Percentiles rank a stretch among this genome's conserved stretches.
These are phyloP conservation scores for Acanthamoeba royreba DNA, from an alignment of 208 protist species.

Conservation along the genomic window DNA sequence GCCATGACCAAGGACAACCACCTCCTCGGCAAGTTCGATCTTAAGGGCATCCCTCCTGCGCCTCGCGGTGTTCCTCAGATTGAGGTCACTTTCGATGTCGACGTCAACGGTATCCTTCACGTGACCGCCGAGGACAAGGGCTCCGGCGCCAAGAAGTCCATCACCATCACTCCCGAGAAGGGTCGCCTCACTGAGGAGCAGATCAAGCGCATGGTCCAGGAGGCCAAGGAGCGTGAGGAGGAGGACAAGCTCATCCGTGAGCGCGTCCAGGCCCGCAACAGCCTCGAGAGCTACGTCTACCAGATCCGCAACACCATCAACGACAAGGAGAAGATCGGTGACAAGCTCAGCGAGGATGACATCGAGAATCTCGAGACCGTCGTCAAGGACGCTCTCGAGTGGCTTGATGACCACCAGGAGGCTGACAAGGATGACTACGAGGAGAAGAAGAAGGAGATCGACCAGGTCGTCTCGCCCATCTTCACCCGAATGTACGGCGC, in stretches of 20 bases:
- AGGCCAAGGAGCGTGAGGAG: too few relatives aligned
- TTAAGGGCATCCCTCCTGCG: slow-evolving; percentile 95
- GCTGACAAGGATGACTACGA: slow-evolving; percentile 80
- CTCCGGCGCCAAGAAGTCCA: slow-evolving; percentile 83
- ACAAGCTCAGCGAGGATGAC: slow-evolving; percentile 69
- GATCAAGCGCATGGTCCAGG: slow-evolving; percentile 83
- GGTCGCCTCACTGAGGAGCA: slow-evolving; percentile 88
- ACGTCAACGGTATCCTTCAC: too few relatives aligned
- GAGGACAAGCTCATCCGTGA: too few relatives aligned
- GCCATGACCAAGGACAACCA: slow-evolving; percentile 92
- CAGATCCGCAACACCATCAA: too few relatives aligned
- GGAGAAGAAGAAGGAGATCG: slow-evolving; percentile 73
- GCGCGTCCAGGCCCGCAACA: slow-evolving; percentile 82
- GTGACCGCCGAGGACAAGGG: slow-evolving; percentile 96
- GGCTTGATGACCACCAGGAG: slow-evolving; percentile 67
- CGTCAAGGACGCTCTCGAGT: slow-evolving; percentile 68
- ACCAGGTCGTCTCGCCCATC: slow-evolving; percentile 80
- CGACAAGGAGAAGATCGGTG: too few relatives aligned
- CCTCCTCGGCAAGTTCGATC: slow-evolving; percentile 93
- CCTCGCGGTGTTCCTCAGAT: slow-evolving; percentile 94
- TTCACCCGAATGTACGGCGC: slow-evolving; percentile 81
- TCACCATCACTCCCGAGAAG: slow-evolving; percentile 92
- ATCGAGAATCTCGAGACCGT: slow-evolving; percentile 59
- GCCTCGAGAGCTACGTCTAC: too few relatives aligned
- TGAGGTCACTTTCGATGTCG: too few relatives aligned